Evolutionary conservation across 306 rosid species (phyloP).

Genomic region (Lathyrus tuberosus): DNA sequence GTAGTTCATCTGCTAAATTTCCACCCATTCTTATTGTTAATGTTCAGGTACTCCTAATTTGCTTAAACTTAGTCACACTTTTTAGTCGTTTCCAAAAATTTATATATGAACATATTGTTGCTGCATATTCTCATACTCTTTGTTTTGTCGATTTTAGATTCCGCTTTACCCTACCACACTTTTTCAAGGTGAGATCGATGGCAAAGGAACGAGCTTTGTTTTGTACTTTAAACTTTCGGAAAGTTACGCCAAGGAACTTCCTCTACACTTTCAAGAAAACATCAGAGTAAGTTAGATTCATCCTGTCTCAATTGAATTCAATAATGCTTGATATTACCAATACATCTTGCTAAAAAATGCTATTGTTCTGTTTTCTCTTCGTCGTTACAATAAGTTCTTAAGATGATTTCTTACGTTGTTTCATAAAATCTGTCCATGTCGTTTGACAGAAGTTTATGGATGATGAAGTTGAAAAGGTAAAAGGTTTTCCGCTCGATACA

Average conservation of each 20-base stretch:
- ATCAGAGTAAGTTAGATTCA: constrained; percentile 70
- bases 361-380: not conserved
- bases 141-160: constrained; percentile 57
- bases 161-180: constrained; percentile 82
- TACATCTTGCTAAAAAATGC: constrained; percentile 5
- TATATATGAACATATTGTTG: constrained; percentile 2
- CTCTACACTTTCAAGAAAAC: constrained; percentile 76
- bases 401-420: constrained; percentile 10
- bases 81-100: not conserved
- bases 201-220: constrained; percentile 91
- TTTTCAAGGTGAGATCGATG: constrained; percentile 93
- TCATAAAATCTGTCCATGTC: not conserved
- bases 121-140: constrained; percentile 28
- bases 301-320: constrained; percentile 33
- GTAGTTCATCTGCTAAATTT: constrained; percentile 59
- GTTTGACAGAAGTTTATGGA: constrained; percentile 74
- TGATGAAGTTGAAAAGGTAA: constrained; percentile 92
- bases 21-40: constrained; percentile 90
- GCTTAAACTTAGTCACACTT: constrained; percentile 1
- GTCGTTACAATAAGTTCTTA: not conserved
- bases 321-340: not conserved
- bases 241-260: constrained; percentile 77
- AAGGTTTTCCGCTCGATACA: constrained; percentile 83
- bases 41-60: constrained; percentile 71
- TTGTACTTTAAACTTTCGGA: constrained; percentile 94